phyloP scores from a whole-genome alignment of 2,329 filamentous ascomycete genomes.

The Scytalidium lignicola region DNA sequence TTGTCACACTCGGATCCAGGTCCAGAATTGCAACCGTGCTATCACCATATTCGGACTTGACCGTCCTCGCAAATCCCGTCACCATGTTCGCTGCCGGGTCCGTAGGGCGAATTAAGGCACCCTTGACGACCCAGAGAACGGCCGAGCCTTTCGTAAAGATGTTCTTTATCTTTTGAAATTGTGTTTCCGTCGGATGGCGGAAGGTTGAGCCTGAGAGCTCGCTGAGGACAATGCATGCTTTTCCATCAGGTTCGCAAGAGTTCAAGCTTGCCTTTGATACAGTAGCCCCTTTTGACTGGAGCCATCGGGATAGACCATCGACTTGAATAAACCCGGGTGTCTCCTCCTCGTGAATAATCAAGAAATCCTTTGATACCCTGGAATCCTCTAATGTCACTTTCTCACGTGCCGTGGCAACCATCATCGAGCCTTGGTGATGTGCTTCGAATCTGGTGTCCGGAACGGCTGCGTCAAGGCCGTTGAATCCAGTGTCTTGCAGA shows the following conservation, averaged over 20 bases:
- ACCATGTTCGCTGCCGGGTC: too few relatives aligned
- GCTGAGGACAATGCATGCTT: constrained; percentile 40
- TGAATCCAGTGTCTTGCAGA: too few relatives aligned
- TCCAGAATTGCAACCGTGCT: too few relatives aligned
- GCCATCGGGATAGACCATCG: constrained; percentile 22
- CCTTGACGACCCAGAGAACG: too few relatives aligned
- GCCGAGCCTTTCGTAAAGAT: constrained; percentile 33
- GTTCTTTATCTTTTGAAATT: constrained; percentile 37
- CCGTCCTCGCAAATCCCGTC: too few relatives aligned
- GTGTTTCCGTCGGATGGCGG: constrained; percentile 32
- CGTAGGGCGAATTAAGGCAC: too few relatives aligned
- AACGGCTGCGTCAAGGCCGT: background rate
- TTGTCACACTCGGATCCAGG: too few relatives aligned
- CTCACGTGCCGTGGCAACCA: background rate
- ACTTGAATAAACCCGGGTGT: constrained; percentile 27
- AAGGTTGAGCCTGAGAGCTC: constrained; percentile 35
- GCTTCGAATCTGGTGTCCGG: background rate
- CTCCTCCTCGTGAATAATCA: constrained; percentile 28
- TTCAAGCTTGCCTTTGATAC: too few relatives aligned
- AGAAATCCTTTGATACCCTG: constrained; percentile 30
- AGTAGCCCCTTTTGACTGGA: too few relatives aligned
- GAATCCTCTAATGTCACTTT: constrained; percentile 31
- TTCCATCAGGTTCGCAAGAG: too few relatives aligned
- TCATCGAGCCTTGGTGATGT: background rate
- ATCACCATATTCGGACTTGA: too few relatives aligned